Evolutionary conservation across 1,284 basidiomycete genomes (phyloP).

Genomic region (Rhodotorula sp.): DNA sequence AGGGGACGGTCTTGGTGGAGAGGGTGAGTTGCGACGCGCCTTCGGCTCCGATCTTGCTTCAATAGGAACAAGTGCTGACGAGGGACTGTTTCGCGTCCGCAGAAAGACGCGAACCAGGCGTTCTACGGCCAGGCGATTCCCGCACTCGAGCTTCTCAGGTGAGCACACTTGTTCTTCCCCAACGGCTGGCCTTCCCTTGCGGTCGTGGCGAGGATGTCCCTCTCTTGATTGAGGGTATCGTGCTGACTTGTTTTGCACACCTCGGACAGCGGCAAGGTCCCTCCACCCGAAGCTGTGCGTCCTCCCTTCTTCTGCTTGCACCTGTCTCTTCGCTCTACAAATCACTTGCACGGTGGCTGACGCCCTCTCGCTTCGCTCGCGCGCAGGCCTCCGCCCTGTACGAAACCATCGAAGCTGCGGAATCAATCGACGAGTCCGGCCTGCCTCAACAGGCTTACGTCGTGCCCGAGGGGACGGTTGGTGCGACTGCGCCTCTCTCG

Average conservation of each 20-base stretch:
- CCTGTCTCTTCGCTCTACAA: too few species aligned
- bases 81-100: not conserved
- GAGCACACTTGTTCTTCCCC: not conserved
- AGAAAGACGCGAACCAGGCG: constrained; percentile 55
- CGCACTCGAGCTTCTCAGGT: constrained; percentile 77
- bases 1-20: constrained; percentile 92
- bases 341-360: not conserved
- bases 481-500: constrained; percentile 9
- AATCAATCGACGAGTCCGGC: constrained; percentile 36
- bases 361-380: not conserved
- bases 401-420: constrained; percentile 76
- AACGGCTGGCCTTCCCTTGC: not conserved
- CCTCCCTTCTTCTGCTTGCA: not conserved
- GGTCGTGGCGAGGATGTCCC: not conserved
- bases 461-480: constrained; percentile 32
- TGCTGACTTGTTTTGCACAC: too few species aligned
- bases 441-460: constrained; percentile 35
- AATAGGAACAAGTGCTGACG: not conserved
- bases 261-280: constrained; percentile 69
- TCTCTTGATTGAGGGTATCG: not conserved
- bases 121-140: constrained; percentile 94
- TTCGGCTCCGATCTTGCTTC: too few species aligned
- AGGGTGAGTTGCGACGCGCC: constrained; percentile 59
- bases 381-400: constrained; percentile 74
- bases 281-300: constrained; percentile 77